Base-by-base conservation (phyloP, 2,329 filamentous ascomycete species). In the Thielaviopsis cerberus region DNA sequence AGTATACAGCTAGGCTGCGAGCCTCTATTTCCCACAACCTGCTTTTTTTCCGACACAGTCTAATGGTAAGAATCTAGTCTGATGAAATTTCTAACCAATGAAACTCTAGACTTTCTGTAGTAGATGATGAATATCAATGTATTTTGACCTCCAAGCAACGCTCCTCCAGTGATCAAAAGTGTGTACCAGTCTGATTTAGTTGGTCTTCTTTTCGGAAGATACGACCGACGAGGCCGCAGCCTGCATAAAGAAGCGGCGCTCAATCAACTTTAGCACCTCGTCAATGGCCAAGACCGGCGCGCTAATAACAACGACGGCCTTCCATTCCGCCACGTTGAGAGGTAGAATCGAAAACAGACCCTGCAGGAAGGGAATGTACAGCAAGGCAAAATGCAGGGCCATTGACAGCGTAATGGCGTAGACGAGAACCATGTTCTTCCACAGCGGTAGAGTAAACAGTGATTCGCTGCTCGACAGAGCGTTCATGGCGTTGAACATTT, bases 401-500 rank as follows among this genome's bases (percentile, higher is more conserved):
- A 98, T 98, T 45, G 88, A 94, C 62, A 98, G 75, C 11, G 79
- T 76, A 67, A 98, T 95, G 62, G 92, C 94, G 66, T 94, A 95
- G 58, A 98, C 88, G 20, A 98, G 83, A 78, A 95, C 92, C 85
- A 95, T 92, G 74, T 98, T 98, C 68, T 91, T 82, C 91, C 91
- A 96, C n/a, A 98, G 76, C 10, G 90, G 91, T 62, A 98, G 80
- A 1, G 90, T 96, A 58, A 98, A 72, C 13, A 98, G 81, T 17
- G 88, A 94, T 72, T 98, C 92, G 70, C 88, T 94, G 0, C 89
- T 95, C 1, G 89, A 96, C 30, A 98, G 79, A 0, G 91, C 92
- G 68, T 98, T 98, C 85, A 97, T 91, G 65, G 92, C 92, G 72
- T 98, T 98, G 69, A 98, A 80, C 92, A 98, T 98, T 74, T 98